A percentile compares a stretch with the other conserved stretches of the same genome.
These are phyloP conservation scores for Tilletia horrida DNA, from an alignment of 1,284 basidiomycete species.

Conservation along the genomic window DNA sequence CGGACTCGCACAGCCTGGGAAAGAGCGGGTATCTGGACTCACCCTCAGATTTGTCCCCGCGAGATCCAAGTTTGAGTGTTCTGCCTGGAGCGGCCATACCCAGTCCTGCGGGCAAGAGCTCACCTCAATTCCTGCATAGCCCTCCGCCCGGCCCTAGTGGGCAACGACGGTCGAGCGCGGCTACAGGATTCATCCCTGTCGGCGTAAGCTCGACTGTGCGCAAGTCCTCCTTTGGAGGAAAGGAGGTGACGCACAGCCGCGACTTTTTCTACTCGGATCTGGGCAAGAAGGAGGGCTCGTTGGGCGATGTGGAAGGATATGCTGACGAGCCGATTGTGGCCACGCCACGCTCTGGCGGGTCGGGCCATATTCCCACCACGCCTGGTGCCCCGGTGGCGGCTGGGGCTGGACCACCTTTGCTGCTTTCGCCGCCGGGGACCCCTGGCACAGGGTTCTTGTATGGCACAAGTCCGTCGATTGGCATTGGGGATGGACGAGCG, in stretches of 20 bases:
- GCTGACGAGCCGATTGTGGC: background rate
- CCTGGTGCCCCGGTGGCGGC: background rate
- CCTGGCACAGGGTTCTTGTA: background rate
- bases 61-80: background rate
- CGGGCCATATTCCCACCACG: background rate
- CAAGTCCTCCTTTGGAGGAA: background rate
- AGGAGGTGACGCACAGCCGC: constrained; percentile 4
- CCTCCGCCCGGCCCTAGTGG: background rate
- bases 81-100: constrained; percentile 5
- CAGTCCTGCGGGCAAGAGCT: constrained; percentile 1
- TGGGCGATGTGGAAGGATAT: constrained; percentile 13
- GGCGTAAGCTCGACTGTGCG: constrained; percentile 5
- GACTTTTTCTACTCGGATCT: constrained; percentile 14
- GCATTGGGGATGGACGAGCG: background rate
- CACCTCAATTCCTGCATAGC: background rate
- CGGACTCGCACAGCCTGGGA: too few species aligned
- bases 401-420: background rate
- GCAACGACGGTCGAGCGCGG: background rate
- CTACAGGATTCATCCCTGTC: constrained; percentile 15
- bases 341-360: background rate
- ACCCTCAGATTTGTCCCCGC: background rate
- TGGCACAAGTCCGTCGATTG: background rate
- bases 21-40: too few species aligned
- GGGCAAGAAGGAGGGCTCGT: background rate
- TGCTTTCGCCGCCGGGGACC: constrained; percentile 1